Percentiles rank a stretch among this genome's conserved stretches.
Evolutionary conservation across 352 stramenopile genomes (phyloP).

Genomic region (Paralagenidium karlingii): DNA sequence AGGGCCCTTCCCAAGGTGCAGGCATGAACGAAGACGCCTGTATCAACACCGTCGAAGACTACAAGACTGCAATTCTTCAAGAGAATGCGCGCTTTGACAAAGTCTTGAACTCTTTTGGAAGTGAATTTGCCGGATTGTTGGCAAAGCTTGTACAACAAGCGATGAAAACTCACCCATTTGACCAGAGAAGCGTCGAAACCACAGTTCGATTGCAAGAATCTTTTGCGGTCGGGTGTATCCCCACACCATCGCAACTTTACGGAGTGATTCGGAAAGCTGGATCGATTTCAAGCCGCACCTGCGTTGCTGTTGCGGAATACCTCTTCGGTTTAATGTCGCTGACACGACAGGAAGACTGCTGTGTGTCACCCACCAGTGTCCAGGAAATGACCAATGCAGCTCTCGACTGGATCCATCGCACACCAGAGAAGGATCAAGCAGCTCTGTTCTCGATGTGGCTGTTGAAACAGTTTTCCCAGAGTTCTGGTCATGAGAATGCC

Average conservation of each 20-base stretch:
- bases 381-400: neutral
- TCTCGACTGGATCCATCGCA: neutral
- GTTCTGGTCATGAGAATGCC: neutral
- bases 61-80: constrained; percentile 2
- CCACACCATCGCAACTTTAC: neutral
- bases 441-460: neutral
- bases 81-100: constrained; percentile 20
- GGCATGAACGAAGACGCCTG: neutral
- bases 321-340: no score
- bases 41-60: neutral
- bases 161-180: no score
- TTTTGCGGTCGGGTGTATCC: neutral
- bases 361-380: no score
- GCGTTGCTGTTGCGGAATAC: neutral
- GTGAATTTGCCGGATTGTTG: neutral
- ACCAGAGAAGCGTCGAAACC: no score
- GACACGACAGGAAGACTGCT: no score
- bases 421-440: neutral
- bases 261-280: neutral
- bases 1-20: neutral
- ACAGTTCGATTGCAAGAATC: neutral
- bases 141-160: neutral
- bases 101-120: constrained; percentile 19
- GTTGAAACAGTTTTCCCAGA: neutral
- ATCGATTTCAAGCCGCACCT: neutral